Evolutionary conservation across 2,329 filamentous ascomycete genomes (phyloP), one percentile per base, ranked within the genome.

Genomic region (Claviceps fusiformis): DNA sequence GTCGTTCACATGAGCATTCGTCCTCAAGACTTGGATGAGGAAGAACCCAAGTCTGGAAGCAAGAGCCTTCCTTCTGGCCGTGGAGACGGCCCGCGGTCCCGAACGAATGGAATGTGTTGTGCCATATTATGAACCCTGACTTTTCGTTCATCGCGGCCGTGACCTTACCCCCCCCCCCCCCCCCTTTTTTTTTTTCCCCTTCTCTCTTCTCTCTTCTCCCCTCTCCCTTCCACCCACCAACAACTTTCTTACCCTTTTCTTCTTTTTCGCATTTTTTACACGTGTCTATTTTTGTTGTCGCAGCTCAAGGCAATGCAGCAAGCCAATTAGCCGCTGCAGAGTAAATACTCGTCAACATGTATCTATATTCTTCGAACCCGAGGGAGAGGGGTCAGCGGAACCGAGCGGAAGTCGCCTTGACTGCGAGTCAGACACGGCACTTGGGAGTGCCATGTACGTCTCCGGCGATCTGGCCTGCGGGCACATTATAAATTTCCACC

Each of bases 1-100:
- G 87, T 95, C 33, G 83, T 95, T n/a, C 90, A 95, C 70, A 95
- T 95, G 89, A 92, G 87, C 6, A 83, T 95, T 62, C 87, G 88
- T 62, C 90, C 90, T 3, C 86, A 90, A 65, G 89, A 95, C 65
- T 79, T 92, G 58, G 85, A 95, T 60, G 89, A 93, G 64, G 84
- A 87, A 63, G 86, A 89, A 61, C 83, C 86, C 55, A 86, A 85
- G 65, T 79, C 80, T 39, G 77, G 79, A 56, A 87, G 85, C 68
- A 74, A 72, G 63, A 67, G 65, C 59, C 64, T 70, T 44, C 65
- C 71, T 45, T 67, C 71, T n/a, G 67, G 72, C 9, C 65, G 71
- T 45, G 69, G 70, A 8, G 69, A 73, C 29, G 68, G 73, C 44
- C 68, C 64, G 56, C 67, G 72, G 29, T 69, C 73, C 51, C 68